These are phyloP conservation scores for Dactylonectria macrodidyma DNA, from an alignment of 2,329 filamentous ascomycete species.

Conservation along the genomic window DNA sequence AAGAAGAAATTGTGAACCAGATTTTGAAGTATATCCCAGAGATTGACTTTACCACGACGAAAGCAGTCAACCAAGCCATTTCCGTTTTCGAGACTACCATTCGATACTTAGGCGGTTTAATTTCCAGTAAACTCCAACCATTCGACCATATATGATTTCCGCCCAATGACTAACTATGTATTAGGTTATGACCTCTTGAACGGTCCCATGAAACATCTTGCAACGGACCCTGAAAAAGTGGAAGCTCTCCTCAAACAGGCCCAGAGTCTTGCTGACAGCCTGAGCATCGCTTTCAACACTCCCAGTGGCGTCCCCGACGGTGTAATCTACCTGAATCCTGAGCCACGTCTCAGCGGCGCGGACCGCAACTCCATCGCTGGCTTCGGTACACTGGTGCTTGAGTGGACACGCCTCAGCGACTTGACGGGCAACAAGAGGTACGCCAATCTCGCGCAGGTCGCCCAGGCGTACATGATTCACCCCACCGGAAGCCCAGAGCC, in stretches of 20 bases:
- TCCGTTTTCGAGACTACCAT: conserved; percentile 94
- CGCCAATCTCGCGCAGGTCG: conserved; percentile 75
- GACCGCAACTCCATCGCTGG: conserved; percentile 81
- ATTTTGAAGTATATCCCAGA: conserved; percentile 80
- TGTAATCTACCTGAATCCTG: conserved; percentile 71
- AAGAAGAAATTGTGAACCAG: conserved; percentile 75
- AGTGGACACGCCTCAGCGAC: conserved; percentile 88
- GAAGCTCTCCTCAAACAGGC: conserved; percentile 77
- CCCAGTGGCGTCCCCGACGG: conserved; percentile 82
- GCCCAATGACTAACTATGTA: background rate
- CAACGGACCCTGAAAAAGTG: conserved; percentile 61
- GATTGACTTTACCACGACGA: conserved; percentile 79
- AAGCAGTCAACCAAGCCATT: conserved; percentile 62
- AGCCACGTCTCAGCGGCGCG: conserved; percentile 63
- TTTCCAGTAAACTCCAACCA: conserved; percentile 71
- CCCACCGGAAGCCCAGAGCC: conserved; percentile 72
- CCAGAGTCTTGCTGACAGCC: conserved; percentile 76
- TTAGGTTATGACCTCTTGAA: conserved; percentile 79
- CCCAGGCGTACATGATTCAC: conserved; percentile 77
- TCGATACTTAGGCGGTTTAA: conserved; percentile 84
- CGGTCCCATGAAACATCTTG: conserved; percentile 72
- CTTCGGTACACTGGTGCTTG: conserved; percentile 83
- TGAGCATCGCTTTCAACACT: conserved; percentile 86
- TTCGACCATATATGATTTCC: background rate
- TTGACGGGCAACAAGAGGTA: conserved; percentile 79